A percentile compares a stretch with the other conserved stretches of the same genome.
Conservation (phyloP, 2,329 filamentous ascomycete species). For the Hortaea werneckii region DNA sequence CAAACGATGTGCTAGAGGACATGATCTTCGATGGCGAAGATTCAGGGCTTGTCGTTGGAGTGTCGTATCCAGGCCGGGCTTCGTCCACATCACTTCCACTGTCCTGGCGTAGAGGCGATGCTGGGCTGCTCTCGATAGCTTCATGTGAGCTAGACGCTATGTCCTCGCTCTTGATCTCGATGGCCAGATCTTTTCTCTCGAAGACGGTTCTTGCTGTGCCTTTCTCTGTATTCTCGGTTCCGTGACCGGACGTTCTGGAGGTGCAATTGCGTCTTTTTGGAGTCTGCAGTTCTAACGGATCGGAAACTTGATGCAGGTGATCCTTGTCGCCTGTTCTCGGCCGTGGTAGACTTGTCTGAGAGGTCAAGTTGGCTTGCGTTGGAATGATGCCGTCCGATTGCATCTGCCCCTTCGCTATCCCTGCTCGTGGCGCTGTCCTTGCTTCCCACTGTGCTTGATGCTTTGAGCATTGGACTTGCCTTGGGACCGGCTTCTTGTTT, state of each 20-base stretch:
- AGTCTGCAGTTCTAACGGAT: background rate
- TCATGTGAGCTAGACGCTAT: background rate
- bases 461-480: no score
- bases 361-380: no score
- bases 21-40: conserved; percentile 5
- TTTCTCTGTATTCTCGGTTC: background rate
- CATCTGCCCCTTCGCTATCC: no score
- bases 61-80: conserved; percentile 5
- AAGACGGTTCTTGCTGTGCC: background rate
- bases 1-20: background rate
- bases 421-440: no score
- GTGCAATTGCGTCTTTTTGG: background rate
- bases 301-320: background rate
- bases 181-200: background rate
- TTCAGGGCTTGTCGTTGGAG: conserved; percentile 11
- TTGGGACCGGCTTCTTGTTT: background rate
- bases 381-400: no score
- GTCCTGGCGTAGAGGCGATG: background rate
- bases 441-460: no score
- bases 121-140: background rate
- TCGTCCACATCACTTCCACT: background rate
- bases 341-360: no score
- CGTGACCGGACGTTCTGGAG: background rate
- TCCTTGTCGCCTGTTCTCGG: background rate
- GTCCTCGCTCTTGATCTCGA: background rate